Conservation (phyloP, 2,329 filamentous ascomycete species). For the Cryphonectria japonica region DNA sequence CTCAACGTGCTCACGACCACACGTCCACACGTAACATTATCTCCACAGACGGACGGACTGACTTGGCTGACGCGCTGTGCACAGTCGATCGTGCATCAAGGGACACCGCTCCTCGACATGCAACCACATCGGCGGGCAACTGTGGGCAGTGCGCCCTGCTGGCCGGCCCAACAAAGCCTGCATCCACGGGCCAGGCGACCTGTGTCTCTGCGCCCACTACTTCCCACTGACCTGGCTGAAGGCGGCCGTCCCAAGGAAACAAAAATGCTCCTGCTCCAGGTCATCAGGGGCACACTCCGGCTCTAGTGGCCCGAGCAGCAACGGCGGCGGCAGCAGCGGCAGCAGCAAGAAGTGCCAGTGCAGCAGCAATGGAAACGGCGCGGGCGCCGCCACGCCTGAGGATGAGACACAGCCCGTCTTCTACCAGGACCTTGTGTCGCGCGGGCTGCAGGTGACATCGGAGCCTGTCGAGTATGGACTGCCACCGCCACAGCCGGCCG, state of each 20-base stretch:
- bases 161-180: constrained; percentile 72
- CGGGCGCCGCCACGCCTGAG: constrained; percentile 30
- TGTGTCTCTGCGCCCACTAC: constrained; percentile 57
- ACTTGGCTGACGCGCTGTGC: constrained; percentile 17
- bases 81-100: constrained; percentile 73
- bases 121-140: constrained; percentile 50
- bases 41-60: no score
- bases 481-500: constrained; percentile 36
- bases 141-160: constrained; percentile 65
- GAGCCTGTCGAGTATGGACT: constrained; percentile 38
- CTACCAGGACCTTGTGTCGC: constrained; percentile 28
- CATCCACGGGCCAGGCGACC: constrained; percentile 65
- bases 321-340: not conserved
- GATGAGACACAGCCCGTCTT: constrained; percentile 29
- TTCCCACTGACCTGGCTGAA: constrained; percentile 42
- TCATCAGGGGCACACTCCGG: not conserved
- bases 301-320: not conserved
- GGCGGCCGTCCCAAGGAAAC: constrained; percentile 63
- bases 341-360: constrained; percentile 24
- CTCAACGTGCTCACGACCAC: not conserved
- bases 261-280: constrained; percentile 54
- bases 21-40: not conserved
- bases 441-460: constrained; percentile 31
- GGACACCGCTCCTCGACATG: constrained; percentile 78
- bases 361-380: constrained; percentile 29